phyloP scores from a whole-genome alignment of 2,329 filamentous ascomycete genomes.

The Fusarium mangiferae region DNA sequence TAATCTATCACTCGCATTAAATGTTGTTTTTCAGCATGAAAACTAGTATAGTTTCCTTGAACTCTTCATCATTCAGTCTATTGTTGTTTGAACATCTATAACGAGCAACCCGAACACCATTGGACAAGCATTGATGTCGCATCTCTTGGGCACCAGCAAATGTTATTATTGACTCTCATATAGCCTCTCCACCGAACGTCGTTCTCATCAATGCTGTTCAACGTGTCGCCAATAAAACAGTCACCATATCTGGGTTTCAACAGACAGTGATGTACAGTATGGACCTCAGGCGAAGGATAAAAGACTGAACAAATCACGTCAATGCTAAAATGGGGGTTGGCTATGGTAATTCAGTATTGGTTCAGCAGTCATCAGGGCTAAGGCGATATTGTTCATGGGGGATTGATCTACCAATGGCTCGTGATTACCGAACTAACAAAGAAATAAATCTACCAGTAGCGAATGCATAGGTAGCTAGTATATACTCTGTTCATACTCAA shows the following conservation, averaged over 20 bases:
- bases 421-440: neutral
- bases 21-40: neutral
- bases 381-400: rapidly evolving
- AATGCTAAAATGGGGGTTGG: no score
- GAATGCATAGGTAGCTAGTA: neutral
- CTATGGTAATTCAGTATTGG: no score
- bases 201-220: no score
- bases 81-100: rapidly evolving
- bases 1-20: neutral
- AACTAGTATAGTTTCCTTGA: no score
- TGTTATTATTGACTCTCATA: neutral
- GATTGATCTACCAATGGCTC: neutral
- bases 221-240: neutral
- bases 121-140: neutral
- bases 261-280: neutral
- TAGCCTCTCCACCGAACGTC: neutral
- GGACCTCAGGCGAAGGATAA: neutral
- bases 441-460: no score
- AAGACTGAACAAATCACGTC: no score
- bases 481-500: neutral
- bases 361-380: no score
- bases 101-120: neutral
- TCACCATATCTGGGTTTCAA: neutral
- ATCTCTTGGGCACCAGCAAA: rapidly evolving
- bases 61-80: neutral